These are phyloP conservation scores for Mucor irregularis DNA, from an alignment of 371 early-diverging fungal genomes.

Conservation along the genomic window DNA sequence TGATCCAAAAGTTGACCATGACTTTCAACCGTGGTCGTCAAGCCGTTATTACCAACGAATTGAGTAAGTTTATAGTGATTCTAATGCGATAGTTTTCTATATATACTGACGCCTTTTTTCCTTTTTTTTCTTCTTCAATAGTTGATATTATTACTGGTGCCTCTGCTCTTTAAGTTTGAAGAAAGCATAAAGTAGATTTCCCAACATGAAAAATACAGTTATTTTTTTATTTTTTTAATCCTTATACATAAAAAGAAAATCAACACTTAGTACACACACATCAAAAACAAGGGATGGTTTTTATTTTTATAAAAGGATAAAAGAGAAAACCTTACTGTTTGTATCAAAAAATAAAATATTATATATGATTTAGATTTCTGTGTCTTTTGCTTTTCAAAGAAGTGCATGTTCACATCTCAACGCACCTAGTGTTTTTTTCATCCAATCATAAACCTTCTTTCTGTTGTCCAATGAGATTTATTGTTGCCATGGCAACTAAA, in stretches of 20 bases:
- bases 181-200: no score
- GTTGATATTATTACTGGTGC: slow-evolving; percentile 95
- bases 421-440: no score
- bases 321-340: background rate
- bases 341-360: slow-evolving; percentile 1
- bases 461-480: no score
- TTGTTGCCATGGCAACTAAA: no score
- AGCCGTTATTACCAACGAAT: slow-evolving; percentile 96
- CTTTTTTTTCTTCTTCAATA: slow-evolving; percentile 26
- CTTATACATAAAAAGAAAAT: background rate
- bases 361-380: no score
- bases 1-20: slow-evolving; percentile 75
- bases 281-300: background rate
- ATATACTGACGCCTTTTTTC: background rate
- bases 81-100: background rate
- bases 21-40: slow-evolving; percentile 96
- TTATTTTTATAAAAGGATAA: no score
- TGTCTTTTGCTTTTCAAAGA: no score
- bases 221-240: background rate
- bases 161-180: slow-evolving; percentile 83
- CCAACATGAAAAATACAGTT: background rate
- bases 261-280: no score
- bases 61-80: slow-evolving; percentile 51
- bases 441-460: no score
- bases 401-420: no score